Evolutionary conservation across 179 eudicot genomes (phyloP), one percentile per base, ranked within the genome.

Genomic region (Camellia oleifera): DNA sequence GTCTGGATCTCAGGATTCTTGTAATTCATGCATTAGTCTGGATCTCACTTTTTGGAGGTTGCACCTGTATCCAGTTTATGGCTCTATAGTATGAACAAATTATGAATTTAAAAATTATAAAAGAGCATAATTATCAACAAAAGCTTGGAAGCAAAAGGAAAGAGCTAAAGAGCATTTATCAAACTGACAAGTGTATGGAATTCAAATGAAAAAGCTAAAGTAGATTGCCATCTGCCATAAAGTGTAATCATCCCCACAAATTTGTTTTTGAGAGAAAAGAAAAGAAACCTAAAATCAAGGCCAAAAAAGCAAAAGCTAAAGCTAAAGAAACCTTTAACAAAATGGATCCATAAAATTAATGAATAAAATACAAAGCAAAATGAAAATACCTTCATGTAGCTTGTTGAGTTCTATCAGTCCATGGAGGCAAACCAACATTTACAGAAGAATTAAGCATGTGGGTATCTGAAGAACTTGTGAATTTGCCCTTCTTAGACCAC

Each of bases 401-500:
- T 10, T 82, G 81, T 10, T 80, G 81, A 76, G 73, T 57, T 84
- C 75, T 86, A 20, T 75, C 63, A 74, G 78, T 71, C 89, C 91
- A 84, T 77, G 87, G 40, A 32, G 40, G 90, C 82, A 84, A 83
- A 77, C 87, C 79, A 80, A 80, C 85, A 91, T 89, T 83, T 83
- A 82, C 83, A 82, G 83, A 77, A 23, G 80, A 68, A 76, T 74
- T 82, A 78, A 81, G 78, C 80, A 85, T 75, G 46, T 81, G 84
- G 17, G 83, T 69, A 77, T 79, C 77, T 54, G 81, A 68, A 44
- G 87, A 81, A 86, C 69, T 85, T 56, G 81, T 82, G 66, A 78
- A 85, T 69, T 86, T 87, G 71, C 85, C 87, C 81, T 88, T 87
- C 84, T 85, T 86, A 79, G 95, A 83, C 95, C 93, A 91, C 75